Evolutionary conservation across 2,329 filamentous ascomycete genomes (phyloP).

Genomic region (Trichoderma atroviride): DNA sequence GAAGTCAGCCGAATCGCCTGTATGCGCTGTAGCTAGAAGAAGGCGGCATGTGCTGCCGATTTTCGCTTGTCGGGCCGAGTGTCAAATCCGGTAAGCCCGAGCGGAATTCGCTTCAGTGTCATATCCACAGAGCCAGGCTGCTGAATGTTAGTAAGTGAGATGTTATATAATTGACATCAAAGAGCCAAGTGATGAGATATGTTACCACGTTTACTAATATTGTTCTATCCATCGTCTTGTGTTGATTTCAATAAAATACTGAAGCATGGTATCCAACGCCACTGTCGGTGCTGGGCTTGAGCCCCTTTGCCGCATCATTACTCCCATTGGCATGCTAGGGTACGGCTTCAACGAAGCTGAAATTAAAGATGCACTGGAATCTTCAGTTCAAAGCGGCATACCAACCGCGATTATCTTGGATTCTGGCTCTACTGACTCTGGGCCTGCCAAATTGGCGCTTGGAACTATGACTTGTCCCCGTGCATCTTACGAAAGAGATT

Average conservation of each 20-base stretch:
- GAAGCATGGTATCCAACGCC: neutral
- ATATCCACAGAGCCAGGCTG: neutral
- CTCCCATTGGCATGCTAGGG: neutral
- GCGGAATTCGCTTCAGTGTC: neutral
- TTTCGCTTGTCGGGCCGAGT: neutral
- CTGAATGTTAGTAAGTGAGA: neutral
- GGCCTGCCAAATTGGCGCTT: constrained; percentile 47
- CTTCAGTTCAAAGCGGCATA: neutral
- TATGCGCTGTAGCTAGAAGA: neutral
- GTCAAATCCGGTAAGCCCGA: neutral
- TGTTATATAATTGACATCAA: neutral
- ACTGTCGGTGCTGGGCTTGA: neutral
- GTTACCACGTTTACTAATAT: neutral
- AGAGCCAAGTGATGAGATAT: neutral
- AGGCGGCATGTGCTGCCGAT: neutral
- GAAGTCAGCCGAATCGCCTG: neutral
- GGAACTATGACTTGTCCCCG: constrained; percentile 45
- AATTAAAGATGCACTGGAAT: neutral
- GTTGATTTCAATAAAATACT: neutral
- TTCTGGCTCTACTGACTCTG: constrained; percentile 42
- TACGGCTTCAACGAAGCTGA: neutral
- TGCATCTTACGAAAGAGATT: constrained; percentile 46
- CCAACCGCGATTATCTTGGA: constrained; percentile 43
- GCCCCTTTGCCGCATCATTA: neutral
- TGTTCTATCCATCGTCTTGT: neutral